Percentiles rank a stretch among this genome's conserved stretches.
Conservation (phyloP, 768 basidiomycete genomes). For the Tylopilus felleus region DNA sequence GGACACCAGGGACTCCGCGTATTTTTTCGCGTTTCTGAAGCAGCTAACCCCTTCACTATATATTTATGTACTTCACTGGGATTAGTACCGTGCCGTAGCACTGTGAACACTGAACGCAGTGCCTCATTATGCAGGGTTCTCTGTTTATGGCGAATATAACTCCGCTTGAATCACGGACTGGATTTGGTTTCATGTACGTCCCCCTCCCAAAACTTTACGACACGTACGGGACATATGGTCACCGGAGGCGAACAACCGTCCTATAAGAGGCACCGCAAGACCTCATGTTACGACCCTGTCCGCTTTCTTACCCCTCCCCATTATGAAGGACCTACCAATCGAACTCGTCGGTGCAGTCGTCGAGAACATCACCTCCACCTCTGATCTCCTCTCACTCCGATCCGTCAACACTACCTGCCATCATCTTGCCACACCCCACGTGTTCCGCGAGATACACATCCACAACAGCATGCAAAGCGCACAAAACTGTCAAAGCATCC, state of each 20-base stretch:
- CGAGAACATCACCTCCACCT: constrained; percentile 20
- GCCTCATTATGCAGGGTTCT: no score
- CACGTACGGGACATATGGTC: neutral
- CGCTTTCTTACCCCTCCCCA: neutral
- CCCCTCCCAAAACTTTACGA: no score
- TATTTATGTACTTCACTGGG: no score
- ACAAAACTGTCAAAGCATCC: constrained; percentile 22
- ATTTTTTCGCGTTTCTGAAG: no score
- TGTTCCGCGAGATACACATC: constrained; percentile 24
- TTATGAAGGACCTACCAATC: constrained; percentile 26
- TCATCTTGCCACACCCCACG: constrained; percentile 25
- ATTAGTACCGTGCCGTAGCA: no score
- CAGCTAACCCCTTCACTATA: no score
- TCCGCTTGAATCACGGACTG: no score
- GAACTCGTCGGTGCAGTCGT: constrained; percentile 28
- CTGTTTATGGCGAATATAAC: no score
- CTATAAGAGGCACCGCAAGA: neutral
- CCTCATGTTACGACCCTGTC: neutral
- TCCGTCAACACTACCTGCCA: constrained; percentile 25
- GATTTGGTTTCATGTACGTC: no score
- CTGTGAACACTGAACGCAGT: no score
- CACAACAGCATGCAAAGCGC: constrained; percentile 27
- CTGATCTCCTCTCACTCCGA: constrained; percentile 29
- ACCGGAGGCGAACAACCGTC: neutral
- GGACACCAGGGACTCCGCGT: no score